A percentile compares a stretch with the other conserved stretches of the same genome.
Conservation (phyloP, 2,329 filamentous ascomycete genomes). For the Pseudocercospora pini-densiflorae region DNA sequence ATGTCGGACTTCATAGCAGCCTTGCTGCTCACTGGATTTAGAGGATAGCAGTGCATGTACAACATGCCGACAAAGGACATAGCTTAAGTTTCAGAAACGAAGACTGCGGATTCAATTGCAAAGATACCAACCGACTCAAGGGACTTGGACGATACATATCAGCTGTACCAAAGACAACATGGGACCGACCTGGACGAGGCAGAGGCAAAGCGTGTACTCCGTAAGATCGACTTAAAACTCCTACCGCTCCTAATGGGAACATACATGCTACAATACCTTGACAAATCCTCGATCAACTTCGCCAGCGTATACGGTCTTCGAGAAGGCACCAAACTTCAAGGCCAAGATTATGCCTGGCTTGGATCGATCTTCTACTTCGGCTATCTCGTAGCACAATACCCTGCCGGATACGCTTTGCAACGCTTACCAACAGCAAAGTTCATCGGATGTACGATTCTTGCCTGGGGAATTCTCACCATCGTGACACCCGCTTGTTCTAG, state of each 20-base stretch:
- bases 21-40: too few species aligned
- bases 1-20: too few species aligned
- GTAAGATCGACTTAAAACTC: conserved; percentile 37
- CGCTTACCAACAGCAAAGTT: conserved; percentile 50
- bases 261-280: conserved; percentile 44
- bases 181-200: conserved; percentile 26
- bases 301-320: conserved; percentile 54
- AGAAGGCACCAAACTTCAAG: conserved; percentile 51
- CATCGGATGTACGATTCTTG: conserved; percentile 38
- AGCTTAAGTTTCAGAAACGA: not conserved
- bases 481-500: conserved; percentile 46
- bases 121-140: conserved; percentile 22
- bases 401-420: conserved; percentile 48
- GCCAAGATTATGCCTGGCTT: conserved; percentile 56
- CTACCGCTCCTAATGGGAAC: conserved; percentile 36
- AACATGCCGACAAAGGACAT: not conserved
- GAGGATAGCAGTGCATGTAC: too few species aligned
- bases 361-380: conserved; percentile 58
- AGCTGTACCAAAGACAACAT: conserved; percentile 32
- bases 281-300: conserved; percentile 37
- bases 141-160: conserved; percentile 37
- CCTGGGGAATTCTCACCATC: conserved; percentile 44
- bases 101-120: conserved; percentile 18
- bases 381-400: conserved; percentile 55
- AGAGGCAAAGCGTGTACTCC: conserved; percentile 34